Evolutionary conservation across 495 filamentous ascomycete genomes (phyloP).

Genomic region (Penicillium egyptiacum): DNA sequence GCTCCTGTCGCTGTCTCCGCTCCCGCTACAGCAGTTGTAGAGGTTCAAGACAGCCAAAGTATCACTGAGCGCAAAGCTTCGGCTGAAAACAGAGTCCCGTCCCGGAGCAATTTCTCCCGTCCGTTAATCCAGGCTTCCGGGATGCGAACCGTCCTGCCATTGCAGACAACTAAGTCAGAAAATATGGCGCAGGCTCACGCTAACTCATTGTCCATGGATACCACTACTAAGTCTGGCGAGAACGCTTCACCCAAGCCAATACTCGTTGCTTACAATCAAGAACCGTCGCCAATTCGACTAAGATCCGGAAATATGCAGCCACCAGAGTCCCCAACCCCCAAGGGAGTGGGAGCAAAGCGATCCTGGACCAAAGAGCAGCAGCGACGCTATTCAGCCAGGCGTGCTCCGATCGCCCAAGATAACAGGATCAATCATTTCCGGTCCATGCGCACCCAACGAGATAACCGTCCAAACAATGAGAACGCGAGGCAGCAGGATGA

Average conservation of each 20-base stretch:
- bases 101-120: conserved; percentile 39
- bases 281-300: conserved; percentile 30
- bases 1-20: background rate
- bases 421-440: conserved; percentile 31
- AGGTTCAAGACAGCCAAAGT: background rate
- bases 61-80: conserved; percentile 8
- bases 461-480: conserved; percentile 35
- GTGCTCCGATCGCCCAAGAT: conserved; percentile 30
- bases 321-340: conserved; percentile 39
- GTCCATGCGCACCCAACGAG: conserved; percentile 27
- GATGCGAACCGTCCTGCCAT: conserved; percentile 28
- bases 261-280: background rate
- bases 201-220: background rate
- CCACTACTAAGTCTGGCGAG: background rate
- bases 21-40: background rate
- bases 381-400: conserved; percentile 35
- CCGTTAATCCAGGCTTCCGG: conserved; percentile 40
- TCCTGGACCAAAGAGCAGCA: conserved; percentile 35
- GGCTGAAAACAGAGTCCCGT: conserved; percentile 9
- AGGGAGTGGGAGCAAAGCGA: conserved; percentile 22
- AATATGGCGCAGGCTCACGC: background rate
- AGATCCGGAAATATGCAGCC: conserved; percentile 24
- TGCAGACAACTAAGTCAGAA: conserved; percentile 15
- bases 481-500: conserved; percentile 31
- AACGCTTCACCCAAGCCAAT: conserved; percentile 4